Base-by-base conservation (phyloP, 495 filamentous ascomycete species). In the Aspergillus biplanus region DNA sequence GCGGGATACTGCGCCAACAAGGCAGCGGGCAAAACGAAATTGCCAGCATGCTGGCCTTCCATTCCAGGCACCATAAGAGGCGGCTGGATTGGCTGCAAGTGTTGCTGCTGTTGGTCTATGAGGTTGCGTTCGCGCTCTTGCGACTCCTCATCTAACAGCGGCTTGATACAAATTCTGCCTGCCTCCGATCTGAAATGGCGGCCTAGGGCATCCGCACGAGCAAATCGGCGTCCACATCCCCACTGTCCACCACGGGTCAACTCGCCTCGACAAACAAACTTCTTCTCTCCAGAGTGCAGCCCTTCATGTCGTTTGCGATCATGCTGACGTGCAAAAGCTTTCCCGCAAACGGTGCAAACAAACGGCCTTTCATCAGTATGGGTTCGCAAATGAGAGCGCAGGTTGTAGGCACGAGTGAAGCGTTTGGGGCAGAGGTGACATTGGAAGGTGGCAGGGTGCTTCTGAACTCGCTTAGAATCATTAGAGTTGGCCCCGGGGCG, bases 111-210 rank as follows among this genome's bases (percentile, higher is more conserved):
- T 67, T 90, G 86, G 63, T 92, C 87, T 63, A 89, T 82, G 73
- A 87, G 84, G 13, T 79, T 69, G 8, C 89, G 82, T 35, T 91
- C 86, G 12, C 91, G 82, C 69, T 97, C 92, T 31, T 87, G 80
- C 18, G 88, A 88, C 70, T 97, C 93, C 73, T 96, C 93, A 56
- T 97, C 96, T 8, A 98, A 82, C 4, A 99, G 80, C 5, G 95
- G 92, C 66, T 96, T 97, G 75, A 99, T 99, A 73, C 95, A 99
- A 48, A 97, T 90, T 6, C 95, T 86, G 9, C 95, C 95, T 3
- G 95, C 96, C 78, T 99, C 95, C 12, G 91, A 94, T 53, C 95
- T 84, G 84, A 99, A 99, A 74, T 99, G 95, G n/a, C 95, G 87
- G 15, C 95, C 95, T 3, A 99, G 81, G 3, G 96, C 95, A 75